Conservation (phyloP, 139 green algal genomes). For the Raphidocelis subcapitata region DNA sequence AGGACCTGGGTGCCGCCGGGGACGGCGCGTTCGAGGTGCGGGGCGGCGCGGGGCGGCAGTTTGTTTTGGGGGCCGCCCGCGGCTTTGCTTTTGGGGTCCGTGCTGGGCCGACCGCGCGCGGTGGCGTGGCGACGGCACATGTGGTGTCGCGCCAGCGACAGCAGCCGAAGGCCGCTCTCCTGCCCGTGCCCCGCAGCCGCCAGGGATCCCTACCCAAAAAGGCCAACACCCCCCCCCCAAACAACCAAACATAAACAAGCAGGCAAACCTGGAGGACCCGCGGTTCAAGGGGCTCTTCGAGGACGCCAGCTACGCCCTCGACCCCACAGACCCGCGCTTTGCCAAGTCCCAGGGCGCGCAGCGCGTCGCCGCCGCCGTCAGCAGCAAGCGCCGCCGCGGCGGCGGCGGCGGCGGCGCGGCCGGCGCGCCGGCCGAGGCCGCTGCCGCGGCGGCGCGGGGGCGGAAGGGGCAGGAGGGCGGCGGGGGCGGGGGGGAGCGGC, state of each 20-base stretch:
- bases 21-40: background rate
- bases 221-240: too few species aligned
- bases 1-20: slow-evolving; percentile 10
- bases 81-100: background rate
- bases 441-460: background rate
- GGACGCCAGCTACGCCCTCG: slow-evolving; percentile 76
- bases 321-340: slow-evolving; percentile 91
- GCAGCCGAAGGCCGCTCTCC: background rate
- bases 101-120: too few species aligned
- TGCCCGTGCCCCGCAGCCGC: background rate
- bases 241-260: too few species aligned
- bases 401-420: slow-evolving; percentile 4
- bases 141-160: too few species aligned
- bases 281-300: slow-evolving; percentile 77
- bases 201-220: too few species aligned
- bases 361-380: slow-evolving; percentile 13
- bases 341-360: slow-evolving; percentile 30
- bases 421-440: background rate
- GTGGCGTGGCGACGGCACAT: too few species aligned
- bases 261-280: slow-evolving; percentile 67
- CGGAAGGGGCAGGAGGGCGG: background rate
- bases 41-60: background rate
- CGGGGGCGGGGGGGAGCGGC: background rate
- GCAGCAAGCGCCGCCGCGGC: slow-evolving; percentile 20
- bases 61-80: background rate